Evolutionary conservation across 768 basidiomycete species (phyloP).

Genomic region (Grammothele lineata): DNA sequence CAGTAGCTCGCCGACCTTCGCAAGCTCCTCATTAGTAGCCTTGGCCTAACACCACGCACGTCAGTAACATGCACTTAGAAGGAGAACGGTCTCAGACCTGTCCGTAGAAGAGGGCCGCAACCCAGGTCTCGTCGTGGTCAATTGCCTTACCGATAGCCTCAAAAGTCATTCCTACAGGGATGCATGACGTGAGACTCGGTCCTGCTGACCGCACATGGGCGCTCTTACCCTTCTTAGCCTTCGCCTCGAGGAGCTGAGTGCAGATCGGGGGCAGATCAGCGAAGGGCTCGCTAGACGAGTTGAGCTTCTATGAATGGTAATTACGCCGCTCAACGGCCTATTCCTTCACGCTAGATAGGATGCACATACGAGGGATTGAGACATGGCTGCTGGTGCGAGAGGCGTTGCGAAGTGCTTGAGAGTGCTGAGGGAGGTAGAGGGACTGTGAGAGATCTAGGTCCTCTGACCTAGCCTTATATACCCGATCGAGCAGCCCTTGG

Average conservation of each 20-base stretch:
- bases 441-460: too few relatives aligned
- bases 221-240: slow-evolving; percentile 54
- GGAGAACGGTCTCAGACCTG: slow-evolving; percentile 42
- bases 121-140: slow-evolving; percentile 75
- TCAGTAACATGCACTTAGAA: neutral
- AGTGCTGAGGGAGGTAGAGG: too few relatives aligned
- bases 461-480: too few relatives aligned
- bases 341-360: too few relatives aligned
- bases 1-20: slow-evolving; percentile 45
- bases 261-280: slow-evolving; percentile 43
- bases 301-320: slow-evolving; percentile 15
- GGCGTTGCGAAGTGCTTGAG: too few relatives aligned
- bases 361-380: too few relatives aligned
- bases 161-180: slow-evolving; percentile 55
- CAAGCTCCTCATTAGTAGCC: slow-evolving; percentile 54
- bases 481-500: too few relatives aligned
- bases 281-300: slow-evolving; percentile 18
- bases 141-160: slow-evolving; percentile 63
- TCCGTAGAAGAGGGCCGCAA: slow-evolving; percentile 78
- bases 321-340: too few relatives aligned
- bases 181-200: neutral
- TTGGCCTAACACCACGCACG: slow-evolving; percentile 55
- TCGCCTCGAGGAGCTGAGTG: slow-evolving; percentile 54
- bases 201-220: too few relatives aligned
- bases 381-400: too few relatives aligned